phyloP scores from a whole-genome alignment of 2,329 filamentous ascomycete species.

The Periglandula ipomoeae region DNA sequence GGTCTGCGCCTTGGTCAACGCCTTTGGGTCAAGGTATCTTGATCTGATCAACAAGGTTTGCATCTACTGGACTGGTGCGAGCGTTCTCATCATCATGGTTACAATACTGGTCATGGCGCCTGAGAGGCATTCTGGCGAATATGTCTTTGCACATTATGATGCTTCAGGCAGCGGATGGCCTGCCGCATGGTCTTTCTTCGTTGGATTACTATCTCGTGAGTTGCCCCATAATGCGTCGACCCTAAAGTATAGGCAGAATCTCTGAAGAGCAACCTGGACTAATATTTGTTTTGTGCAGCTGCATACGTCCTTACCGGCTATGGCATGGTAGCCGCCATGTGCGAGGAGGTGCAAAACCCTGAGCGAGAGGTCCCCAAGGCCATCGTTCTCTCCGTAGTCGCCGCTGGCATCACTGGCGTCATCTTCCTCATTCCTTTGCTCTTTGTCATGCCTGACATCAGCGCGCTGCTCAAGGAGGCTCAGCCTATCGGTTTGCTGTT shows the following conservation, averaged over 20 bases:
- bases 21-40: constrained; percentile 49
- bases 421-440: constrained; percentile 63
- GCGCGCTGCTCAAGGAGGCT: constrained; percentile 52
- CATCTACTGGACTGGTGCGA: constrained; percentile 63
- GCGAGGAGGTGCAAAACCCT: constrained; percentile 52
- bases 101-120: constrained; percentile 58
- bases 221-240: no score
- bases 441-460: constrained; percentile 63
- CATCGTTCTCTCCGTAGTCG: constrained; percentile 57
- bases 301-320: constrained; percentile 37
- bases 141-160: constrained; percentile 61
- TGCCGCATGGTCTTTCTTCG: constrained; percentile 49
- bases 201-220: constrained; percentile 42
- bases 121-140: constrained; percentile 52
- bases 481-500: constrained; percentile 71
- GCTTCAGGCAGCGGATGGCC: constrained; percentile 63
- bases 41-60: constrained; percentile 62
- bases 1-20: constrained; percentile 57
- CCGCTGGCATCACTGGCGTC: constrained; percentile 54
- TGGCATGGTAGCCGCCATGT: constrained; percentile 45
- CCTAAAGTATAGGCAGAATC: no score
- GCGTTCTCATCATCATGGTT: constrained; percentile 62
- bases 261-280: no score
- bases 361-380: constrained; percentile 55
- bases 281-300: constrained; percentile 19